phyloP scores from a whole-genome alignment of 23 red algal species.

The Gracilaria domingensis region DNA sequence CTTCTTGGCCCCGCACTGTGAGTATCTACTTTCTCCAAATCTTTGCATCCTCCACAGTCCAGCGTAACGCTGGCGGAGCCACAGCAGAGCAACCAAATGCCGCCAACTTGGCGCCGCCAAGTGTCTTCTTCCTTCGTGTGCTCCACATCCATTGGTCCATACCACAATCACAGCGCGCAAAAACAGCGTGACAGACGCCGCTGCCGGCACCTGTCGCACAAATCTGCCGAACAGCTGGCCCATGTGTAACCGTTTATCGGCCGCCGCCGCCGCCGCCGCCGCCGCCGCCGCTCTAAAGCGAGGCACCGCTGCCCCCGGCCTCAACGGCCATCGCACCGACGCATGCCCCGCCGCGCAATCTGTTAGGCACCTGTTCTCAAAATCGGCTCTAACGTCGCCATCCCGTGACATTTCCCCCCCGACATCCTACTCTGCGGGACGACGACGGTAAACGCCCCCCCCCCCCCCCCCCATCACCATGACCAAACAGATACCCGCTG shows the following conservation, averaged over 20 bases:
- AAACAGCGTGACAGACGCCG: no score
- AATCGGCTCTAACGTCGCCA: not conserved
- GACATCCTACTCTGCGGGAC: not conserved
- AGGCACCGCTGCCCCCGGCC: not conserved
- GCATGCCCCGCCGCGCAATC: not conserved
- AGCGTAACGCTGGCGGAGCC: no score
- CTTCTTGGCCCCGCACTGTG: no score
- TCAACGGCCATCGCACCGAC: not conserved
- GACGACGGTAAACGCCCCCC: not conserved
- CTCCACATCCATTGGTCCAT: no score
- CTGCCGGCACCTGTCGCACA: no score
- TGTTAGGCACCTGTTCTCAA: not conserved
- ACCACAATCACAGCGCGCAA: no score
- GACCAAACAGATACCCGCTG: not conserved
- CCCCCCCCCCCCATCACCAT: not conserved
- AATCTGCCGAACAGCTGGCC: not conserved
- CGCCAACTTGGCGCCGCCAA: no score
- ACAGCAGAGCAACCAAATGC: no score
- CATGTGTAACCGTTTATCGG: not conserved
- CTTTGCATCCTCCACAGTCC: no score
- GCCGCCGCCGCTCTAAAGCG: not conserved
- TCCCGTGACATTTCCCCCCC: not conserved
- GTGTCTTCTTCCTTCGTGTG: no score
- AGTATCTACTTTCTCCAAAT: no score
- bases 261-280: conserved; percentile 2